A percentile compares a stretch with the other conserved stretches of the same genome.
Evolutionary conservation across 768 basidiomycete genomes (phyloP).

Genomic region (Tulasnella sp.): DNA sequence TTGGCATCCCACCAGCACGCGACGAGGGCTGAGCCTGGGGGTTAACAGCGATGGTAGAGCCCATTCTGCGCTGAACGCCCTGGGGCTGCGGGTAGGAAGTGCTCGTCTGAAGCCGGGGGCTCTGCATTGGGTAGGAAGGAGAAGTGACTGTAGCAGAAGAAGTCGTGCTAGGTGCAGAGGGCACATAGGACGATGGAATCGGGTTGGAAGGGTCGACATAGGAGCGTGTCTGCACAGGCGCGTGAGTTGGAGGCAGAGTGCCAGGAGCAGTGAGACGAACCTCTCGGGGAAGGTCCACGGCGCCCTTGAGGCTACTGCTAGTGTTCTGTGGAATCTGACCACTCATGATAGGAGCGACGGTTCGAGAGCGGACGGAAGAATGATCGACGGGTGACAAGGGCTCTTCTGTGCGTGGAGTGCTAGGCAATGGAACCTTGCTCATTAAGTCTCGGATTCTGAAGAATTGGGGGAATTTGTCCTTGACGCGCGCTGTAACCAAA

Average conservation of each 20-base stretch:
- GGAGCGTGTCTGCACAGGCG: background rate
- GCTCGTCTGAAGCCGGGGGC: no score
- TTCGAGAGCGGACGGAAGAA: background rate
- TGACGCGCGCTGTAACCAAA: constrained; percentile 18
- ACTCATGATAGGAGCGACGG: background rate
- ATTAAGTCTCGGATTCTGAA: constrained; percentile 18
- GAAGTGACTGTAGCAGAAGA: background rate
- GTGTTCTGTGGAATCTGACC: background rate
- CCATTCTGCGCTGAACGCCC: no score
- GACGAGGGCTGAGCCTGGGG: no score
- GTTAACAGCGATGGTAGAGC: no score
- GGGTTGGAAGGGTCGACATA: background rate
- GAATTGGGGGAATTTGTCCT: constrained; percentile 20
- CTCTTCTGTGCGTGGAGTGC: background rate
- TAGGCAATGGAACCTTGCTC: constrained; percentile 6
- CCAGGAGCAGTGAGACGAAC: background rate
- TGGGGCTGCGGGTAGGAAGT: no score
- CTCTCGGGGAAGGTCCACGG: constrained; percentile 7
- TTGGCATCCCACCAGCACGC: no score
- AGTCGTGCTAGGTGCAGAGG: background rate
- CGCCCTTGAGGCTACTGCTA: background rate
- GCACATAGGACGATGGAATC: background rate
- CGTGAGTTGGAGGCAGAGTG: background rate
- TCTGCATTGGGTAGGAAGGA: background rate
- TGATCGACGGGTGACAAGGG: background rate